A percentile compares a stretch with the other conserved stretches of the same genome.
These are phyloP conservation scores for Acarospora socialis DNA, from an alignment of 2,329 filamentous ascomycete species.

Conservation along the genomic window DNA sequence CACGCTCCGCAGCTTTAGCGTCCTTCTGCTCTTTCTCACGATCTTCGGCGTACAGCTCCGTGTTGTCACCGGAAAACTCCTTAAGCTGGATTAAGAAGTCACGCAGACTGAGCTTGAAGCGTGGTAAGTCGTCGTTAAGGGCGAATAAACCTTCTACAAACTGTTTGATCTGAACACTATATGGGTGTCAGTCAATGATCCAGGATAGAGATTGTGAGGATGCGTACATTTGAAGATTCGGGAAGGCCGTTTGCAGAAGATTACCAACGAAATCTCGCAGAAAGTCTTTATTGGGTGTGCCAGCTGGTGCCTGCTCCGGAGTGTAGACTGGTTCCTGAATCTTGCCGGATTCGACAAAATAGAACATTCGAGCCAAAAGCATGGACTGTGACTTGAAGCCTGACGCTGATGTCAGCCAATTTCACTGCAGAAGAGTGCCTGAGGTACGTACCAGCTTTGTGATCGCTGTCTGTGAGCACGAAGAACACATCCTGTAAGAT, in stretches of 20 bases:
- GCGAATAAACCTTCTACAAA: slow-evolving; percentile 87
- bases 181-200: slow-evolving; percentile 16
- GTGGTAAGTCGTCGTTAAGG: slow-evolving; percentile 75
- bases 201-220: not conserved
- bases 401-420: slow-evolving; percentile 14
- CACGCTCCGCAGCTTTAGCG: slow-evolving; percentile 74
- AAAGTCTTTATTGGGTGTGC: slow-evolving; percentile 84
- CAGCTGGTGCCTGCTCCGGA: slow-evolving; percentile 64
- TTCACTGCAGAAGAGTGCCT: not conserved
- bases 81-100: slow-evolving; percentile 96
- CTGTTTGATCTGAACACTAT: slow-evolving; percentile 66
- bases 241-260: slow-evolving; percentile 78
- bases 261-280: slow-evolving; percentile 74
- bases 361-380: slow-evolving; percentile 89
- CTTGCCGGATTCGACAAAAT: slow-evolving; percentile 80
- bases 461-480: slow-evolving; percentile 89
- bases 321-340: slow-evolving; percentile 86
- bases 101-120: slow-evolving; percentile 89
- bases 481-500: slow-evolving; percentile 98
- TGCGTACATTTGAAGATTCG: slow-evolving; percentile 76
- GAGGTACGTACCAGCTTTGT: slow-evolving; percentile 59
- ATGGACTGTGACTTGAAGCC: slow-evolving; percentile 95
- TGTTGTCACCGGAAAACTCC: slow-evolving; percentile 91
- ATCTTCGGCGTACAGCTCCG: slow-evolving; percentile 85
- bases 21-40: slow-evolving; percentile 83